phyloP scores from a whole-genome alignment of 1,284 basidiomycete genomes.

The Marasmius tenuissimus region DNA sequence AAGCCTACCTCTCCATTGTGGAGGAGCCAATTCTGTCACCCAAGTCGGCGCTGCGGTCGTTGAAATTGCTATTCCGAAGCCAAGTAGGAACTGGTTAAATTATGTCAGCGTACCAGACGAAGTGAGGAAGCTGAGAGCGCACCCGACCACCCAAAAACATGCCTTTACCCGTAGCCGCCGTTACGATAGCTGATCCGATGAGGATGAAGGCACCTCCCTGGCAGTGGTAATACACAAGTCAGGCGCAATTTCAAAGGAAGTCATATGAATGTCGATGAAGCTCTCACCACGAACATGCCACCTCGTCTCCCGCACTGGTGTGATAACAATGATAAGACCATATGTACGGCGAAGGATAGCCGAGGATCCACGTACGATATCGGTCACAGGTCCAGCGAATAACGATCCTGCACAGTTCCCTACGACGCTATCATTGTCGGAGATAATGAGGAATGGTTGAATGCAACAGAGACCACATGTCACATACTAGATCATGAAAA shows the following conservation, averaged over 20 bases:
- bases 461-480: too few relatives aligned
- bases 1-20: constrained; percentile 28
- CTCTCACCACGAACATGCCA: constrained; percentile 24
- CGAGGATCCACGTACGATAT: constrained; percentile 15
- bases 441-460: not conserved
- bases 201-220: constrained; percentile 28
- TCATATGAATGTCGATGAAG: not conserved
- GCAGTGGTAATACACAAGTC: not conserved
- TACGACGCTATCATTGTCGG: constrained; percentile 13
- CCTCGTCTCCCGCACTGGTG: constrained; percentile 23
- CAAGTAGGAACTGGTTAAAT: constrained; percentile 23
- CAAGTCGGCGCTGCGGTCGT: constrained; percentile 29
- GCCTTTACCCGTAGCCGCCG: constrained; percentile 19
- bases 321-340: not conserved
- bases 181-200: constrained; percentile 22
- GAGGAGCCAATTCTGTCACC: constrained; percentile 28
- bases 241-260: not conserved
- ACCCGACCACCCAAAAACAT: constrained; percentile 27
- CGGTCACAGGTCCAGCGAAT: constrained; percentile 26
- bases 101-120: not conserved
- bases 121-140: constrained; percentile 1
- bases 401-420: constrained; percentile 27
- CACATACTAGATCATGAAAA: constrained; percentile 5
- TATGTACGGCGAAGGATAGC: not conserved
- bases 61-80: constrained; percentile 29